Evolutionary conservation across 2,329 filamentous ascomycete genomes (phyloP), one percentile per base, ranked within the genome.

Genomic region (Ophiosphaerella herpotricha): DNA sequence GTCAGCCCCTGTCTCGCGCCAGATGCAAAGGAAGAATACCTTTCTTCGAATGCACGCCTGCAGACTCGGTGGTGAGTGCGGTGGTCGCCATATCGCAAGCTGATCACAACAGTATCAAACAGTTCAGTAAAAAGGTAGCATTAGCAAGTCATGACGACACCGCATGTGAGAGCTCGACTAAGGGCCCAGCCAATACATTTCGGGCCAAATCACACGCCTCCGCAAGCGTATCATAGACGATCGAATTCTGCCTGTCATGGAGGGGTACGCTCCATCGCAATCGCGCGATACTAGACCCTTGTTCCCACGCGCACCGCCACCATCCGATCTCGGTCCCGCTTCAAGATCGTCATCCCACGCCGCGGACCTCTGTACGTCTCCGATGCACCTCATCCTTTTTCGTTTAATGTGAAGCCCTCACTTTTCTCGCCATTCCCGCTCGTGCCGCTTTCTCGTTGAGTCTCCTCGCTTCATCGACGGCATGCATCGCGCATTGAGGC

Each of bases 41-140:
- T 71, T 71, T 75, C 56, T 70, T 75, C 14, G 73, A 70, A 31
- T 67, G 55, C 7, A 72, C 64, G 4, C 60, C 64, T 39, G 60
- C 60, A 8, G 56, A 39, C 34, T 48, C 37, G 13, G 54, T 50
- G 13, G 36, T 43, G 11, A 43, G 35, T 16, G 29, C 39, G 21
- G 43, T 44, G 36, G 16, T 40, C 29, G 50, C 39, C 54, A 58
- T 54, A 7, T 36, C 32, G 14, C 8, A 13, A 38, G 32, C 13
- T 3, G 40, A 24, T 33, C 23, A 24, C 37, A 38, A 18, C 29
- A 40, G 26, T 14, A 42, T 42, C 18, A 49, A 33, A 37, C 18
- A 26, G 26, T 24, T 18, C 26, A 33, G 39, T 39, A 21, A 11
- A 41, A 46, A 5, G 32, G 16, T 21, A 21, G 18, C 4, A 21